Conservation (phyloP, 2,329 filamentous ascomycete species). For the Colletotrichum euphorbiae region DNA sequence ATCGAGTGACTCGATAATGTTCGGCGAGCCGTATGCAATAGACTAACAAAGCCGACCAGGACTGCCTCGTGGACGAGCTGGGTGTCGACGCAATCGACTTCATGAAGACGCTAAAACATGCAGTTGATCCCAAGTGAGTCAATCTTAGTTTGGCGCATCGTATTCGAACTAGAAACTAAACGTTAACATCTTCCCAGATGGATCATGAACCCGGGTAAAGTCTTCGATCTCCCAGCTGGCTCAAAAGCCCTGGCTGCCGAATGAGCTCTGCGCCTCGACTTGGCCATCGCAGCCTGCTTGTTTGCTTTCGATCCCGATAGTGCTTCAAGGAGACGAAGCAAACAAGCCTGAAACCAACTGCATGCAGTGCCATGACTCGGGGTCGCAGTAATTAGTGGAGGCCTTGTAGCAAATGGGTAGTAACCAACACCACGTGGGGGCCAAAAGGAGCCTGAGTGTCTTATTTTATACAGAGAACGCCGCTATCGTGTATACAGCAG, state of each 20-base stretch:
- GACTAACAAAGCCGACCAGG: conserved; percentile 33
- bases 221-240: conserved; percentile 62
- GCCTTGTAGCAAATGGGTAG: conserved; percentile 18
- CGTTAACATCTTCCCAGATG: conserved; percentile 54
- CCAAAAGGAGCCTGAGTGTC: not conserved
- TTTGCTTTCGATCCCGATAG: not conserved
- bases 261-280: not conserved
- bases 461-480: conserved; percentile 10
- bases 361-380: conserved; percentile 6
- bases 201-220: conserved; percentile 77
- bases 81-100: conserved; percentile 71
- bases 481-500: not conserved
- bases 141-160: too few relatives aligned
- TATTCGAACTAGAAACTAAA: too few relatives aligned
- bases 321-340: not conserved
- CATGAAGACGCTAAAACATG: conserved; percentile 73
- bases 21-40: too few relatives aligned
- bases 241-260: conserved; percentile 13
- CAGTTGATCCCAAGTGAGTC: conserved; percentile 67
- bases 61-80: conserved; percentile 71
- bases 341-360: conserved; percentile 16
- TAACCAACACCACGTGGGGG: conserved; percentile 27
- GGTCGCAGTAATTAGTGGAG: conserved; percentile 1
- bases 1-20: not conserved
- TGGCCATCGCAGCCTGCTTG: not conserved